Conservation (phyloP, 163 green algal genomes). For the Volvox carteri region DNA sequence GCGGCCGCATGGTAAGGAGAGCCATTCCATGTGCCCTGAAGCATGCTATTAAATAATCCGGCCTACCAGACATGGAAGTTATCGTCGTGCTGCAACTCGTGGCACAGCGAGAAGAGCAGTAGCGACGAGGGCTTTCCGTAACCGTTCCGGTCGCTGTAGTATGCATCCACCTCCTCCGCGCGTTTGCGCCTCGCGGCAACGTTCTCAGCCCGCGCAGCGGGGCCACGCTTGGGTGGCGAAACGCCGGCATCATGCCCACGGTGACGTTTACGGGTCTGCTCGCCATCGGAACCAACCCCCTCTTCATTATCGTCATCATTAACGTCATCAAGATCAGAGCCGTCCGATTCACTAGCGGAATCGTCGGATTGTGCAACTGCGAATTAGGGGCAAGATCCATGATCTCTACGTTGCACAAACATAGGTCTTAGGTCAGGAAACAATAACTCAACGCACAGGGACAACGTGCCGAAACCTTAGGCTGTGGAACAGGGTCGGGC, state of each 20-base stretch:
- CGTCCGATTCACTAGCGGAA: slow-evolving; percentile 14
- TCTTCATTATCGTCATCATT: slow-evolving; percentile 45
- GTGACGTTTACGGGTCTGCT: slow-evolving; percentile 57
- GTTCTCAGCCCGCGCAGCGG: background rate
- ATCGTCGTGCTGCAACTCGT: slow-evolving; percentile 74
- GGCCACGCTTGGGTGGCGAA: slow-evolving; percentile 21
- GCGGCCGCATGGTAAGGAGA: too few species aligned
- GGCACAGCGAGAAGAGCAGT: slow-evolving; percentile 79
- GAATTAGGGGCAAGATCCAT: background rate
- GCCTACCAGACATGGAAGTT: slow-evolving; percentile 80
- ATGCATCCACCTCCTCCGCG: slow-evolving; percentile 63
- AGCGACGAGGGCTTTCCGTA: slow-evolving; percentile 86
- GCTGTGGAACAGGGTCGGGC: too few species aligned
- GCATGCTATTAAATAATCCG: too few species aligned
- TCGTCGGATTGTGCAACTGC: slow-evolving; percentile 34
- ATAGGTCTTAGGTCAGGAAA: too few species aligned
- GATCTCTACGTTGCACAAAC: too few species aligned
- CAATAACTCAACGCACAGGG: too few species aligned
- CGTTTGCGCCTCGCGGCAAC: background rate
- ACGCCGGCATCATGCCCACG: background rate
- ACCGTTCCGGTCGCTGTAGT: slow-evolving; percentile 80
- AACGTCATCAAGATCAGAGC: slow-evolving; percentile 33
- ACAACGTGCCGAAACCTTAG: too few species aligned
- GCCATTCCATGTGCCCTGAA: too few species aligned
- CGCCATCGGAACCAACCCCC: background rate